Evolutionary conservation across 139 green algal genomes (phyloP).

Genomic region (Trebouxia sp.): DNA sequence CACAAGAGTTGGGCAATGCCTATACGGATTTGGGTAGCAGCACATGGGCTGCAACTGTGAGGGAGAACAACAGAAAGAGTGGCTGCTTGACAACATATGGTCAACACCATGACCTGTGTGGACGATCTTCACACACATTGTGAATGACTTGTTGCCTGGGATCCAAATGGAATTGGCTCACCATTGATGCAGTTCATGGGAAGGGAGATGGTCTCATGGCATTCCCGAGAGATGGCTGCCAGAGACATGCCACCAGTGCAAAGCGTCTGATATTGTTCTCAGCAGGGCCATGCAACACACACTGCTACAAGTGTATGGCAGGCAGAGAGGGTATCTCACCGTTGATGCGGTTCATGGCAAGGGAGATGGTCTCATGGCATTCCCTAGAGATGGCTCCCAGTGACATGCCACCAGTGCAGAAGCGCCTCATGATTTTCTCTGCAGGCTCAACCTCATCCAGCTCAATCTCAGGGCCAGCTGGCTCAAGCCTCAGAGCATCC

Average conservation of each 20-base stretch:
- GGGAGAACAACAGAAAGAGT: no score
- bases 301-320: no score
- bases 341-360: conserved; percentile 99
- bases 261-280: no score
- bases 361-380: conserved; percentile 98
- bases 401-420: conserved; percentile 99
- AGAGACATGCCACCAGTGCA: conserved; percentile 99
- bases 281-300: no score
- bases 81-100: no score
- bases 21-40: no score
- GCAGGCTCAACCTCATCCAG: conserved; percentile 89
- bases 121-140: no score
- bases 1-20: no score
- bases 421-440: conserved; percentile 89
- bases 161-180: background rate
- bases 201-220: conserved; percentile 97
- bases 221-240: conserved; percentile 95
- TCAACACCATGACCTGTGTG: no score
- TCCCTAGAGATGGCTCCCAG: conserved; percentile 96
- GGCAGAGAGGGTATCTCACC: conserved; percentile 41
- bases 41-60: no score
- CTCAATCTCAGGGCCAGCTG: conserved; percentile 58
- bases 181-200: conserved; percentile 98
- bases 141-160: no score
- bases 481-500: conserved; percentile 88